These are phyloP conservation scores for Coniella lustricola DNA, from an alignment of 2,329 filamentous ascomycete genomes.

Conservation along the genomic window DNA sequence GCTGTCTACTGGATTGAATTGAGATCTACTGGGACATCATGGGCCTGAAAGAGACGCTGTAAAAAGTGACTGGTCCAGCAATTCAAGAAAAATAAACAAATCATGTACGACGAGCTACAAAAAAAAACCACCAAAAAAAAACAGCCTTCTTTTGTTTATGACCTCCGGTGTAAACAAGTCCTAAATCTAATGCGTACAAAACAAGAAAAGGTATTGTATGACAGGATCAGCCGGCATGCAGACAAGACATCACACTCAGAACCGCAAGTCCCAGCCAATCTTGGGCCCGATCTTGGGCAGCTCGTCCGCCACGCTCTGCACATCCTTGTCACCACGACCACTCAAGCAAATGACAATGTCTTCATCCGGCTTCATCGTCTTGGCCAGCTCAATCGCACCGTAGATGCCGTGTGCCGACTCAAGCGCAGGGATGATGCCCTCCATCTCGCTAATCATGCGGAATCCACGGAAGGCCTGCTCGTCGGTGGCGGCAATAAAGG, in stretches of 20 bases:
- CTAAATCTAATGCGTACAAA: neutral
- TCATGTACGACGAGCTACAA: neutral
- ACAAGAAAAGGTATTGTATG: neutral
- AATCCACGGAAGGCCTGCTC: slow-evolving; percentile 85
- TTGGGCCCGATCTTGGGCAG: slow-evolving; percentile 79
- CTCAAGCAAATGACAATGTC: slow-evolving; percentile 92
- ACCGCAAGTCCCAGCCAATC: slow-evolving; percentile 69
- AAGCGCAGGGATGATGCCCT: slow-evolving; percentile 94
- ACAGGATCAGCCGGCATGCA: no score
- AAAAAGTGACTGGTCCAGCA: neutral
- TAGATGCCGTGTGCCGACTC: slow-evolving; percentile 91
- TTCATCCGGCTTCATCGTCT: slow-evolving; percentile 81
- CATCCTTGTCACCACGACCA: slow-evolving; percentile 94
- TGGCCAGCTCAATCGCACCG: slow-evolving; percentile 82
- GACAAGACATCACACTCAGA: slow-evolving; percentile 33
- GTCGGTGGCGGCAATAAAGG: slow-evolving; percentile 87
- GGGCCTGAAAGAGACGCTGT: no score
- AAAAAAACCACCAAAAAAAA: no score
- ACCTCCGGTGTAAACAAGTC: neutral
- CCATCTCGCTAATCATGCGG: slow-evolving; percentile 73
- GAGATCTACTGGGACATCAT: no score
- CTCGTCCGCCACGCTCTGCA: slow-evolving; percentile 95
- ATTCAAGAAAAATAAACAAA: neutral
- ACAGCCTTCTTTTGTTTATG: neutral
- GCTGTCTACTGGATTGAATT: no score